phyloP scores from a whole-genome alignment of 805 yeast species.

The Pichia paraexigua region DNA sequence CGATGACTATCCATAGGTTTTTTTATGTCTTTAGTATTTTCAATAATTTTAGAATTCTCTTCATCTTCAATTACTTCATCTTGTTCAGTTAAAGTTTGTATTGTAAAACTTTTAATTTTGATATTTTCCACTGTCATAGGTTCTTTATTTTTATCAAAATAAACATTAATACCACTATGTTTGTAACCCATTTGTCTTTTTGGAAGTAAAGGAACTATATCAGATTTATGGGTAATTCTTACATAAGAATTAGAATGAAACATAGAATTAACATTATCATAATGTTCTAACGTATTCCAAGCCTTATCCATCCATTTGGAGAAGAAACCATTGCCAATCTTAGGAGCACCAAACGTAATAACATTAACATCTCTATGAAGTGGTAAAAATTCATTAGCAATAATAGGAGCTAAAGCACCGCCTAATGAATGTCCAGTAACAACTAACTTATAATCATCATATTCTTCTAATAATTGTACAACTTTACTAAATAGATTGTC shows the following conservation, averaged over 20 bases:
- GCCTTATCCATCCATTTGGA: slow-evolving; percentile 43
- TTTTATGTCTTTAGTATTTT: not conserved
- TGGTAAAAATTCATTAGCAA: slow-evolving; percentile 53
- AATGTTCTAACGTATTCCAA: slow-evolving; percentile 30
- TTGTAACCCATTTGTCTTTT: slow-evolving; percentile 33
- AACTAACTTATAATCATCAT: slow-evolving; percentile 43
- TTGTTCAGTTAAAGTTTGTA: not conserved
- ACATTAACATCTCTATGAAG: slow-evolving; percentile 48
- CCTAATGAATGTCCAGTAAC: slow-evolving; percentile 65
- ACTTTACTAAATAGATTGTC: slow-evolving; percentile 32
- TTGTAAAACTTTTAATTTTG: not conserved
- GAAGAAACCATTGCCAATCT: slow-evolving; percentile 48
- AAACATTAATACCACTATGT: slow-evolving; percentile 47
- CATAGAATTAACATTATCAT: slow-evolving; percentile 2
- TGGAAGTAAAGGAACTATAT: slow-evolving; percentile 54
- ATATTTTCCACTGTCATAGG: slow-evolving; percentile 21
- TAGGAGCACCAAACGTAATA: slow-evolving; percentile 57
- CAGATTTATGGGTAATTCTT: slow-evolving; percentile 51
- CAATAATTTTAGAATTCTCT: not conserved
- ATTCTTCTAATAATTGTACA: slow-evolving; percentile 24
- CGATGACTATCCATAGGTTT: not conserved
- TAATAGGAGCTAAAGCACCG: slow-evolving; percentile 58
- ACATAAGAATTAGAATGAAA: slow-evolving; percentile 31
- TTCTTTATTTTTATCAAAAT: slow-evolving; percentile 30
- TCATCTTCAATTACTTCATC: not conserved